phyloP scores from a whole-genome alignment of 495 filamentous ascomycete species.

The Annulohypoxylon stygium region DNA sequence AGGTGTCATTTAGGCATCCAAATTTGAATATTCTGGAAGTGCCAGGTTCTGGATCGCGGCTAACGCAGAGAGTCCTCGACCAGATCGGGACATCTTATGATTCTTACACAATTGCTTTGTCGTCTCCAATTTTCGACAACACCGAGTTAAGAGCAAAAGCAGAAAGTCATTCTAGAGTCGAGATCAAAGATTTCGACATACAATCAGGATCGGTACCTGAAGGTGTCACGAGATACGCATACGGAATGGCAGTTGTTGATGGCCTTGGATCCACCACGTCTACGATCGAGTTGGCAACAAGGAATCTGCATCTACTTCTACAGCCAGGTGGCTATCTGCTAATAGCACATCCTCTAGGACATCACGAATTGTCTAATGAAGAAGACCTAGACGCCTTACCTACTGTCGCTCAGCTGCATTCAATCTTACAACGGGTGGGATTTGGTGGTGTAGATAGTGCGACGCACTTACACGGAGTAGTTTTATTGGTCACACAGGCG shows the following conservation, averaged over 20 bases:
- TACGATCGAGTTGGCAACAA: background rate
- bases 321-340: background rate
- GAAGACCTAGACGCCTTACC: background rate
- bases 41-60: background rate
- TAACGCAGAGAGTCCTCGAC: background rate
- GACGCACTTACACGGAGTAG: background rate
- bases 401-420: background rate
- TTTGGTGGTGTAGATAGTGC: background rate
- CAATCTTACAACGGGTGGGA: background rate
- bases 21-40: background rate
- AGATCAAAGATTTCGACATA: background rate
- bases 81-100: background rate
- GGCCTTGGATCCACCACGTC: background rate
- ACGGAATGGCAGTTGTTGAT: background rate
- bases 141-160: too few relatives aligned
- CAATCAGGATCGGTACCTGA: background rate
- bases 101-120: background rate
- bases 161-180: too few relatives aligned
- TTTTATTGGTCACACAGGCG: background rate
- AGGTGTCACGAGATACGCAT: background rate
- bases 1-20: background rate
- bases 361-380: background rate
- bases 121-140: background rate
- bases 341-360: background rate
- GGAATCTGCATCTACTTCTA: background rate